Percentiles rank a stretch among this genome's conserved stretches.
Evolutionary conservation across 225 moss, liverwort and hornwort genomes (phyloP).

Genomic region (Climacium dendroides): DNA sequence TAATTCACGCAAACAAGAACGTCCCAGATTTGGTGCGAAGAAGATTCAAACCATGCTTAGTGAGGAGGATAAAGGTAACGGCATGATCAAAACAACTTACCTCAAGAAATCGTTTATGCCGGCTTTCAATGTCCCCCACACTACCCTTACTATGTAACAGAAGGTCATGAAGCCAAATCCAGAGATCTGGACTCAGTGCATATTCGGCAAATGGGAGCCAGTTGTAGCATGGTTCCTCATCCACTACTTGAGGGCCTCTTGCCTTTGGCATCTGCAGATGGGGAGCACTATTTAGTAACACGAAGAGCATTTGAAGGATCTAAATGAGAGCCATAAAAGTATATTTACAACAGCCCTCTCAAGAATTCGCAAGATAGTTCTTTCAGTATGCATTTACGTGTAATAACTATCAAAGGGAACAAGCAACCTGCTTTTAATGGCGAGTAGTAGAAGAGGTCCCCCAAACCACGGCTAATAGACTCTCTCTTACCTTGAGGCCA

Average conservation of each 20-base stretch:
- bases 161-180: conserved; percentile 39
- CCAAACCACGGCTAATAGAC: background rate
- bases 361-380: background rate
- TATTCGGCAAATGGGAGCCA: conserved; percentile 47
- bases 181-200: conserved; percentile 22
- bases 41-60: background rate
- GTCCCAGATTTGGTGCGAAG: background rate
- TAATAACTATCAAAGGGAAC: background rate
- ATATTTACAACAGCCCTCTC: background rate
- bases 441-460: background rate
- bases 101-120: conserved; percentile 4
- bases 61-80: background rate
- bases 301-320: background rate
- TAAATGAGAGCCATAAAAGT: background rate
- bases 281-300: background rate
- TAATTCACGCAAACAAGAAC: background rate
- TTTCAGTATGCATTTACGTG: background rate
- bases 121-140: conserved; percentile 19
- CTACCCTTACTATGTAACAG: conserved; percentile 15
- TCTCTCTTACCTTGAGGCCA: conserved; percentile 12
- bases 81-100: conserved; percentile 8
- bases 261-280: conserved; percentile 17
- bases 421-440: background rate
- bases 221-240: conserved; percentile 13
- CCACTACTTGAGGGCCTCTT: background rate